Evolutionary conservation across 2,329 filamentous ascomycete genomes (phyloP).

Genomic region (Drechslerella stenobrocha): DNA sequence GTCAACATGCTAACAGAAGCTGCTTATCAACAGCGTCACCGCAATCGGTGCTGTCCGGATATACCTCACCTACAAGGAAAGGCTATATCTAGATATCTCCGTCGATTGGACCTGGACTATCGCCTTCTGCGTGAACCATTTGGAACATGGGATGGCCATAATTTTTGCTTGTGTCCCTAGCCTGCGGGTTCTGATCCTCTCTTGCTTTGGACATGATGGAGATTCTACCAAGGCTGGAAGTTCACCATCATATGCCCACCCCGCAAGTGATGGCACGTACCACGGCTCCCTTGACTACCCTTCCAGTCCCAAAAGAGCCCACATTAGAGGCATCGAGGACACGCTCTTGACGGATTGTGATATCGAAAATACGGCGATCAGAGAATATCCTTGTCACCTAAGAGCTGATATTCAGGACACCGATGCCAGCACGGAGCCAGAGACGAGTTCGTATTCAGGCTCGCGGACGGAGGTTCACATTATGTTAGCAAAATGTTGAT

Average conservation of each 20-base stretch:
- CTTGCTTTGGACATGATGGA: conserved; percentile 39
- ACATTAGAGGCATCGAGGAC: conserved; percentile 27
- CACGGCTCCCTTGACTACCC: conserved; percentile 31
- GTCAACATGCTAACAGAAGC: conserved; percentile 1
- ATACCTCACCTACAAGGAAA: conserved; percentile 45
- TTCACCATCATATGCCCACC: conserved; percentile 26
- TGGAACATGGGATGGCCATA: conserved; percentile 45
- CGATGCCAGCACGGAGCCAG: conserved; percentile 20
- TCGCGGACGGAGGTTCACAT: conserved; percentile 40
- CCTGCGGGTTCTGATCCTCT: conserved; percentile 33
- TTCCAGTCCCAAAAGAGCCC: conserved; percentile 29
- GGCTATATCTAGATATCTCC: conserved; percentile 23
- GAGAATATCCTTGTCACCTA: conserved; percentile 29
- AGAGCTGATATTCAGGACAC: not conserved
- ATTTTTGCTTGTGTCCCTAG: conserved; percentile 45
- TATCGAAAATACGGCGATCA: conserved; percentile 38
- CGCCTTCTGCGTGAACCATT: conserved; percentile 43
- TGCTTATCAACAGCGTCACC: conserved; percentile 23
- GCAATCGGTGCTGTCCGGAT: conserved; percentile 46
- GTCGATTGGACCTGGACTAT: conserved; percentile 46
- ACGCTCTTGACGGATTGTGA: conserved; percentile 41
- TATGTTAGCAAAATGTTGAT: conserved; percentile 18
- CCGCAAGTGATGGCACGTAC: conserved; percentile 10
- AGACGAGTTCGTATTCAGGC: conserved; percentile 42
- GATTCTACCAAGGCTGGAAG: conserved; percentile 21